These are phyloP conservation scores for Daldinia bambusicola DNA, from an alignment of 495 filamentous ascomycete genomes.

Conservation along the genomic window DNA sequence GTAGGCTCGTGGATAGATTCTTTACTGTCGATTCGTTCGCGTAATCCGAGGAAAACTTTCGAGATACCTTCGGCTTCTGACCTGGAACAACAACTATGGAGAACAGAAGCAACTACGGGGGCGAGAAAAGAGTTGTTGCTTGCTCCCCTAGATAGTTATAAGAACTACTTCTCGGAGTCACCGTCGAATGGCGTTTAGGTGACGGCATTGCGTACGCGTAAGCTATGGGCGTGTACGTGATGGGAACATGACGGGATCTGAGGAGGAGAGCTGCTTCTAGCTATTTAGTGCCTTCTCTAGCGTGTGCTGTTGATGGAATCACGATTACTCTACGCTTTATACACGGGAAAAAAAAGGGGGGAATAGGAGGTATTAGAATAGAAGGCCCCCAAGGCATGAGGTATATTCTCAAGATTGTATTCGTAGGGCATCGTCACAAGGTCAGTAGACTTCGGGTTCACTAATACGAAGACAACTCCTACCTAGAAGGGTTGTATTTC, in stretches of 20 bases:
- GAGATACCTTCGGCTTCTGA: not conserved
- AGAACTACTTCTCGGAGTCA: not conserved
- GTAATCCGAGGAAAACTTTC: not conserved
- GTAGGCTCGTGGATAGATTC: no score
- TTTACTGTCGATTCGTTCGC: no score
- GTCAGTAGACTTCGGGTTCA: no score
- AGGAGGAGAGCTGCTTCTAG: constrained; percentile 5
- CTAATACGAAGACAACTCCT: no score
- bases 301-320: not conserved
- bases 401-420: no score
- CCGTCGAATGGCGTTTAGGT: constrained; percentile 4
- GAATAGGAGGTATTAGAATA: no score
- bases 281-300: constrained; percentile 1
- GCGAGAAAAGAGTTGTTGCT: not conserved
- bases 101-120: not conserved
- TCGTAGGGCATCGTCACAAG: no score
- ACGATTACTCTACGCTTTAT: not conserved
- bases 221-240: constrained; percentile 4
- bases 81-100: no score
- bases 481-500: no score
- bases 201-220: constrained; percentile 2
- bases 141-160: constrained; percentile 15
- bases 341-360: no score
- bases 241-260: constrained; percentile 11
- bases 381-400: no score